Evolutionary conservation across 805 yeast genomes (phyloP).

Genomic region (Wickerhamiella azymoides): DNA sequence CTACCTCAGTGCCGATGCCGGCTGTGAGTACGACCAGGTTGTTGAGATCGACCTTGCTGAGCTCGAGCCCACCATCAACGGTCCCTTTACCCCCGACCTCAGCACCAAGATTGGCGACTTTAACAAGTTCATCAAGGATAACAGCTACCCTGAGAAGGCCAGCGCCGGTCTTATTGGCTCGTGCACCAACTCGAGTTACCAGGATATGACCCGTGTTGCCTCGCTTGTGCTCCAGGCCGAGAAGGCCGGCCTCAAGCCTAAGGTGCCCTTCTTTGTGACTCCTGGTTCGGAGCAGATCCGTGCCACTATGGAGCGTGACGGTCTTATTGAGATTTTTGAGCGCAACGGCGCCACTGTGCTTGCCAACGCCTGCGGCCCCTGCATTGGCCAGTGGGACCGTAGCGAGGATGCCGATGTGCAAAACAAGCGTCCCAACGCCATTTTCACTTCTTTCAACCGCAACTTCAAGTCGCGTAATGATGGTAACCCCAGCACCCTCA

Average conservation of each 20-base stretch:
- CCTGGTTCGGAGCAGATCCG: constrained; percentile 98
- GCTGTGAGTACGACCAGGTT: constrained; percentile 82
- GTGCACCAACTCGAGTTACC: constrained; percentile 96
- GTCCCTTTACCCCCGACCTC: constrained; percentile 97
- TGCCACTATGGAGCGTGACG: constrained; percentile 94
- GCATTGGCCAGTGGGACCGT: constrained; percentile 99
- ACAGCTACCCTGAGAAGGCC: constrained; percentile 77
- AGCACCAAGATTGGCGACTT: constrained; percentile 83
- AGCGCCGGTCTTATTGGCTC: constrained; percentile 95
- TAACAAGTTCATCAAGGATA: constrained; percentile 51
- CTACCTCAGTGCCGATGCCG: constrained; percentile 71
- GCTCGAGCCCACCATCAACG: constrained; percentile 90
- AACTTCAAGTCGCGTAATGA: constrained; percentile 96
- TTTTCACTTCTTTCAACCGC: constrained; percentile 94
- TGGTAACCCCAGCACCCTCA: constrained; percentile 95
- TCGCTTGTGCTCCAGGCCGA: constrained; percentile 81
- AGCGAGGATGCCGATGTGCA: constrained; percentile 43
- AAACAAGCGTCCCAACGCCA: constrained; percentile 64
- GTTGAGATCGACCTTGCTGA: constrained; percentile 77
- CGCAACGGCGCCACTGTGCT: constrained; percentile 82
- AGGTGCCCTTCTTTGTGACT: constrained; percentile 83
- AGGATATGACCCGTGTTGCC: constrained; percentile 95
- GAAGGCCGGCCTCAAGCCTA: constrained; percentile 74
- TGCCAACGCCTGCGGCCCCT: constrained; percentile 98
- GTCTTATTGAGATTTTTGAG: constrained; percentile 65